phyloP scores from a whole-genome alignment of 2,329 filamentous ascomycete species.

The Neoascochyta sp. region DNA sequence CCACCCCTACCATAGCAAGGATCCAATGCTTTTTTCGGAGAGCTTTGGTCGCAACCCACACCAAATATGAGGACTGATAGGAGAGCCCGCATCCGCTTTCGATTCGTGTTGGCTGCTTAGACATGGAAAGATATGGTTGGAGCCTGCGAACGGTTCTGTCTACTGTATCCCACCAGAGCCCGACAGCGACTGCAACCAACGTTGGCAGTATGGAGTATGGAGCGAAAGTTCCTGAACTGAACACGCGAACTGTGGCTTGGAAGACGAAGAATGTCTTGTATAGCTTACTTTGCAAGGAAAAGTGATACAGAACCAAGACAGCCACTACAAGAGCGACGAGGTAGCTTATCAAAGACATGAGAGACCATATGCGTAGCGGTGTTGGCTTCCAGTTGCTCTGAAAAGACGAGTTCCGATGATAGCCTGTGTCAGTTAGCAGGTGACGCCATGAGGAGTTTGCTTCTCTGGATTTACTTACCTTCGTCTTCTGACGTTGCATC shows the following conservation, averaged over 20 bases:
- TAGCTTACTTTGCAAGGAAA: too few species aligned
- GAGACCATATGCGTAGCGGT: too few species aligned
- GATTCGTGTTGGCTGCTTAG: constrained; percentile 5
- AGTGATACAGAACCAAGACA: too few species aligned
- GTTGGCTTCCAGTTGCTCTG: too few species aligned
- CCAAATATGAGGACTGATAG: constrained; percentile 18
- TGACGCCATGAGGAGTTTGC: too few species aligned
- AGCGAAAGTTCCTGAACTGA: constrained; percentile 9
- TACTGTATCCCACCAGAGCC: constrained; percentile 18
- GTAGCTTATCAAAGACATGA: too few species aligned
- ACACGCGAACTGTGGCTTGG: constrained; percentile 4
- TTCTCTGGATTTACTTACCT: too few species aligned
- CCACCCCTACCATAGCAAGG: constrained; percentile 2
- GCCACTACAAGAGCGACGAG: too few species aligned
- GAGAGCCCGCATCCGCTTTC: constrained; percentile 10
- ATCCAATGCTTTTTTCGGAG: constrained; percentile 1
- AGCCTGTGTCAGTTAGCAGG: too few species aligned
- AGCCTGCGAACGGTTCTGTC: constrained; percentile 15
- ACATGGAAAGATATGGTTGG: constrained; percentile 20
- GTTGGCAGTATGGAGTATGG: constrained; percentile 17
- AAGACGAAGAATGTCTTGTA: constrained; percentile 11
- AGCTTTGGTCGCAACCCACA: constrained; percentile 11
- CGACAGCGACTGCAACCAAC: constrained; percentile 11
- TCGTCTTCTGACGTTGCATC: too few species aligned
- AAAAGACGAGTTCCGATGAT: too few species aligned